Evolutionary conservation across 345 rosid genomes (phyloP).

Genomic region (Dipteronia dyeriana): DNA sequence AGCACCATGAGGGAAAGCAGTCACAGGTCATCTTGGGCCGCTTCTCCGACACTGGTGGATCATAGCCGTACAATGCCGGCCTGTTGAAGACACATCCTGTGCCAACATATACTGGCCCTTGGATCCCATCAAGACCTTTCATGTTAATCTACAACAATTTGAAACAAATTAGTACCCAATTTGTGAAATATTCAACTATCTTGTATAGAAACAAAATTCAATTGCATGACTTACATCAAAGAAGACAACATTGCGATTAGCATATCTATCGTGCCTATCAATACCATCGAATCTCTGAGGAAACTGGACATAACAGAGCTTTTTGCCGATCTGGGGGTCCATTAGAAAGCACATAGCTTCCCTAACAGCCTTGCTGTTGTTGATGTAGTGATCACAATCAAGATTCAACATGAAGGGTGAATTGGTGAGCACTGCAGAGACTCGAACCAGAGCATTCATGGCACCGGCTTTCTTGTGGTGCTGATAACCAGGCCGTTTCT

Average conservation of each 20-base stretch:
- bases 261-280: conserved; percentile 92
- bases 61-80: conserved; percentile 92
- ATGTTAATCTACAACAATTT: conserved; percentile 66
- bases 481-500: conserved; percentile 88
- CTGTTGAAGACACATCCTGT: conserved; percentile 96
- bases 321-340: conserved; percentile 97
- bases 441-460: conserved; percentile 97
- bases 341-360: conserved; percentile 98
- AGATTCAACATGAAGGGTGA: conserved; percentile 90
- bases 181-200: no score
- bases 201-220: no score
- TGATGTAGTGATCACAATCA: conserved; percentile 96
- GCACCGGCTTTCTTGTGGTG: conserved; percentile 99
- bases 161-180: neutral
- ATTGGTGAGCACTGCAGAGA: conserved; percentile 92
- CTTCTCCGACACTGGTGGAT: conserved; percentile 88
- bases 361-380: conserved; percentile 85
- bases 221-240: conserved; percentile 62
- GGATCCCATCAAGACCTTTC: conserved; percentile 90
- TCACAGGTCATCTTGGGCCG: conserved; percentile 97
- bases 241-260: conserved; percentile 89
- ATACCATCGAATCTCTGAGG: conserved; percentile 98
- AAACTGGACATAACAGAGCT: conserved; percentile 93
- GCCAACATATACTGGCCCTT: conserved; percentile 97
- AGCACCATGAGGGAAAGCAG: conserved; percentile 95